Conservation (phyloP, 192 early-diverging fungal species). For the Rhizophlyctis rosea region DNA sequence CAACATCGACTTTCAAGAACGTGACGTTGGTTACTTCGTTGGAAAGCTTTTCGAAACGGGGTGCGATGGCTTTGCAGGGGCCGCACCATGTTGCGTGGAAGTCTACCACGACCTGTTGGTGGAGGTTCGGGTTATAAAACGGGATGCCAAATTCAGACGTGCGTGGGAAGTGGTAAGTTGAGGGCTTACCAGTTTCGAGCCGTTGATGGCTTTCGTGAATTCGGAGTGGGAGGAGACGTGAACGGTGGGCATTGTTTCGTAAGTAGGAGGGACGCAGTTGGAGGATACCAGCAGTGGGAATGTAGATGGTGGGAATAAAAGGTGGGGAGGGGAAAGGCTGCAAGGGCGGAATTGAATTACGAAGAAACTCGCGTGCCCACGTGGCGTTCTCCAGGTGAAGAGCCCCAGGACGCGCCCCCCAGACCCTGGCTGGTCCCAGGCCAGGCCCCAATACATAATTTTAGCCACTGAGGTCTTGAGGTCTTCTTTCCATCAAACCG, state of each 20-base stretch:
- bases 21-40: conserved; percentile 46
- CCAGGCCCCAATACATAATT: no score
- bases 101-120: conserved; percentile 61
- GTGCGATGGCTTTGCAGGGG: conserved; percentile 74
- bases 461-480: no score
- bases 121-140: neutral
- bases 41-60: conserved; percentile 60
- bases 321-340: no score
- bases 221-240: conserved; percentile 32
- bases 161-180: neutral
- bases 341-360: no score
- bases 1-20: conserved; percentile 86
- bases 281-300: no score
- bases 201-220: conserved; percentile 41
- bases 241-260: conserved; percentile 34
- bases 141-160: neutral
- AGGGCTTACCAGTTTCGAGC: conserved; percentile 13
- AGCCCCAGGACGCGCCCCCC: no score
- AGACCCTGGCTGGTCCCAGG: no score
- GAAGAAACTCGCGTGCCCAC: no score
- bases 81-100: conserved; percentile 85
- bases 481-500: no score
- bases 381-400: no score
- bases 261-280: no score
- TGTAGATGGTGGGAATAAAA: no score